Evolutionary conservation across 495 filamentous ascomycete genomes (phyloP).

Genomic region (Aspergillus steynii): DNA sequence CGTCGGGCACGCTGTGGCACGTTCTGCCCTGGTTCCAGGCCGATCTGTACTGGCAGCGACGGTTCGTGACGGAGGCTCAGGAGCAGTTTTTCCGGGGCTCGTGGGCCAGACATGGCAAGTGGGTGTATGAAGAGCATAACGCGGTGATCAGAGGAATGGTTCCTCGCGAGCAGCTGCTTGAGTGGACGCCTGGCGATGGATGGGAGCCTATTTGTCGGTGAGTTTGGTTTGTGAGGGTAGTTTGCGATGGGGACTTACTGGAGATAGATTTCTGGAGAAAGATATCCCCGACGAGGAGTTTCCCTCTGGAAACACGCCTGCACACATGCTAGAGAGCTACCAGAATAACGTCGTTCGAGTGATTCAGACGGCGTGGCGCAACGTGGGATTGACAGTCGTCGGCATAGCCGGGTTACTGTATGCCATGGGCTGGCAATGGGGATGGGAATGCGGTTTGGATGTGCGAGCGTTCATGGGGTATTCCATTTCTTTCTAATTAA

Average conservation of each 20-base stretch:
- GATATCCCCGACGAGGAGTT: constrained; percentile 6
- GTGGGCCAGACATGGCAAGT: constrained; percentile 19
- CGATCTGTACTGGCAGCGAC: constrained; percentile 20
- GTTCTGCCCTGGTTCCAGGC: constrained; percentile 18
- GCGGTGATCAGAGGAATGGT: constrained; percentile 32
- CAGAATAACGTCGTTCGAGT: background rate
- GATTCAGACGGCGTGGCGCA: background rate
- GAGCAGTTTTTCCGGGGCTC: constrained; percentile 1
- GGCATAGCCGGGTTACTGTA: background rate
- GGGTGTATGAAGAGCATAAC: constrained; percentile 31
- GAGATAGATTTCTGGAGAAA: constrained; percentile 28
- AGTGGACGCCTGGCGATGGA: constrained; percentile 55
- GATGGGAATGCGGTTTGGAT: background rate
- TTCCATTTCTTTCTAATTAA: background rate
- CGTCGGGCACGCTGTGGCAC: constrained; percentile 5
- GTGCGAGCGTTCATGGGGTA: background rate
- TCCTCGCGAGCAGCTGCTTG: constrained; percentile 45
- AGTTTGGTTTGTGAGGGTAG: background rate
- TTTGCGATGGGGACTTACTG: background rate
- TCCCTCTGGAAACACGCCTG: constrained; percentile 6
- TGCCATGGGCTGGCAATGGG: background rate
- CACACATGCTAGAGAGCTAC: background rate
- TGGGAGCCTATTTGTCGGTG: constrained; percentile 59
- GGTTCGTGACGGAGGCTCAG: background rate
- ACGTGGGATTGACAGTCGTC: background rate